Percentiles rank a stretch among this genome's conserved stretches.
Evolutionary conservation across 331 rosid genomes (phyloP).

Genomic region (Malus hybrid): DNA sequence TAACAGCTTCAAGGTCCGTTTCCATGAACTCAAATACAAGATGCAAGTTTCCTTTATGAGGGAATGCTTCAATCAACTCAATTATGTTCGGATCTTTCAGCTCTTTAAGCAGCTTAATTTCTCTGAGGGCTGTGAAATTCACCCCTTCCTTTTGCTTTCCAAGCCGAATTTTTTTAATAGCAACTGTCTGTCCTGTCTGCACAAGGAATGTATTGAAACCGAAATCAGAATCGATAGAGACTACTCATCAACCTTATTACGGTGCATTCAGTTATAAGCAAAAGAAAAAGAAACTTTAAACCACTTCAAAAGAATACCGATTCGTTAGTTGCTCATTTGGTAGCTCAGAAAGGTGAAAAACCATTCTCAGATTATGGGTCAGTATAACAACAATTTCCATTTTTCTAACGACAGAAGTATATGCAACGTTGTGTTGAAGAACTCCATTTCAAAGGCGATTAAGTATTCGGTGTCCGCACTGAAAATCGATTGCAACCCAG

Average conservation of each 20-base stretch:
- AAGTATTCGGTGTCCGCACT: neutral
- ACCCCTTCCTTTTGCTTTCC: conserved; percentile 98
- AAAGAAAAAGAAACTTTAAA: neutral
- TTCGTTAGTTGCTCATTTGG: neutral
- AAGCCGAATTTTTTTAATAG: conserved; percentile 89
- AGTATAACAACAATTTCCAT: neutral
- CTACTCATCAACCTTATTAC: neutral
- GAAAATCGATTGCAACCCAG: neutral
- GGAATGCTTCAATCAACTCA: conserved; percentile 89
- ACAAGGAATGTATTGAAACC: conserved; percentile 18
- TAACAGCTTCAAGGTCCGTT: conserved; percentile 98
- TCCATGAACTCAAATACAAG: conserved; percentile 98
- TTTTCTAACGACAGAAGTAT: neutral
- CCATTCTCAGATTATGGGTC: neutral
- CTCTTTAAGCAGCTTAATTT: conserved; percentile 88
- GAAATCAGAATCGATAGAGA: neutral
- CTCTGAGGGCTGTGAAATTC: conserved; percentile 91
- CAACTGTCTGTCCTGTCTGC: conserved; percentile 90
- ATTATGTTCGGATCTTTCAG: conserved; percentile 79
- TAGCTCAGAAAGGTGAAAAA: neutral
- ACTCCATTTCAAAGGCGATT: neutral
- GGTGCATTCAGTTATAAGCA: neutral
- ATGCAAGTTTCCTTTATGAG: conserved; percentile 93
- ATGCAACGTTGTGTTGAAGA: neutral
- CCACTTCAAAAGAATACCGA: neutral